Evolutionary conservation across 148 eudicot genomes (phyloP).

Genomic region (Tetragonia tetragonoides): DNA sequence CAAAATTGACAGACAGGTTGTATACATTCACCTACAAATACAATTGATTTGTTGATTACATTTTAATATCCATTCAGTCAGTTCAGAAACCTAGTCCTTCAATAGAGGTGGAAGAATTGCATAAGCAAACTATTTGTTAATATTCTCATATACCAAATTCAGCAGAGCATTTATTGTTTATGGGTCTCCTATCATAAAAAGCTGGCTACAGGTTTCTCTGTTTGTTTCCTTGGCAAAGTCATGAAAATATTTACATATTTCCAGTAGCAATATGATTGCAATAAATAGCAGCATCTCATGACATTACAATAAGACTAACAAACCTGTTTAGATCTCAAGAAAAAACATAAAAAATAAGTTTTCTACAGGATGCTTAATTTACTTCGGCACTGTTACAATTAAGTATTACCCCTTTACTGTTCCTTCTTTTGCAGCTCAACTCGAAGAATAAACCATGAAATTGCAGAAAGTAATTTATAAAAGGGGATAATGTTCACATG

Average conservation of each 20-base stretch:
- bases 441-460: too few species aligned
- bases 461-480: too few species aligned
- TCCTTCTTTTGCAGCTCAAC: background rate
- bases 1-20: too few species aligned
- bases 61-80: too few species aligned
- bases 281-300: slow-evolving; percentile 3
- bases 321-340: background rate
- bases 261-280: background rate
- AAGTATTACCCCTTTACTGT: background rate
- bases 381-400: background rate
- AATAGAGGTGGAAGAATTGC: background rate
- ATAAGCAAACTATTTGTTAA: background rate
- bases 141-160: background rate
- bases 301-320: background rate
- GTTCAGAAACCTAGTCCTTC: too few species aligned
- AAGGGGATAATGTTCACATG: too few species aligned
- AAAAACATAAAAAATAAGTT: background rate
- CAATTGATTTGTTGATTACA: too few species aligned
- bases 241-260: background rate
- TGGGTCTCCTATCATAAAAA: background rate
- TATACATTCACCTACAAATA: too few species aligned
- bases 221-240: background rate
- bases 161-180: background rate
- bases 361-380: background rate
- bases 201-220: background rate